Percentiles rank a stretch among this genome's conserved stretches.
phyloP scores from a whole-genome alignment of 179 eudicot species.

The Silene coronaria region DNA sequence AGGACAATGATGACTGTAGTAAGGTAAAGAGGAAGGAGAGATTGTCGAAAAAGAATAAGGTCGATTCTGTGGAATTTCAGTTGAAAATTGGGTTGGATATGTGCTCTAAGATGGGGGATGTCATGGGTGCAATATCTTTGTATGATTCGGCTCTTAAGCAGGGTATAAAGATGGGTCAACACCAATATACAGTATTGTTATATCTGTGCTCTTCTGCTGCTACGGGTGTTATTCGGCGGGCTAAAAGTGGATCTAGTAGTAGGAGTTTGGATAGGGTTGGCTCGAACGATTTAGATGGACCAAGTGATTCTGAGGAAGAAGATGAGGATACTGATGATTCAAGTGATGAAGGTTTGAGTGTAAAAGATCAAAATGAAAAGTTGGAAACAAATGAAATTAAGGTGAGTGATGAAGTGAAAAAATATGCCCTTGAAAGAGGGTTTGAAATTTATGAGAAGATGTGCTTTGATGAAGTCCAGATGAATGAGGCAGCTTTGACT shows the following conservation, averaged over 20 bases:
- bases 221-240: conserved; percentile 61
- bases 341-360: conserved; percentile 17
- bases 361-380: conserved; percentile 26
- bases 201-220: conserved; percentile 96
- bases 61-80: conserved; percentile 31
- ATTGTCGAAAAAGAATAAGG: conserved; percentile 37
- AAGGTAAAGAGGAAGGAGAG: conserved; percentile 38
- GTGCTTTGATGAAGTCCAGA: conserved; percentile 49
- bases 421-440: conserved; percentile 61
- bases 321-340: conserved; percentile 26
- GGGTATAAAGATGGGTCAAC: conserved; percentile 49
- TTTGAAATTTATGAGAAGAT: conserved; percentile 62
- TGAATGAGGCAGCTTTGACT: conserved; percentile 86
- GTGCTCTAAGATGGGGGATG: conserved; percentile 79
- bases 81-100: conserved; percentile 55
- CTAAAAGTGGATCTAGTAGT: conserved; percentile 63
- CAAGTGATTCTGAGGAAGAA: conserved; percentile 15
- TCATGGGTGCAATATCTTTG: conserved; percentile 64
- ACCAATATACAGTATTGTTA: conserved; percentile 65
- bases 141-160: conserved; percentile 57
- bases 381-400: conserved; percentile 35
- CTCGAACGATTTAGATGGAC: conserved; percentile 6
- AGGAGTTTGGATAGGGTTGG: conserved; percentile 38
- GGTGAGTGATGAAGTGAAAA: conserved; percentile 57
- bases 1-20: conserved; percentile 19